Conservation (phyloP, 2,329 filamentous ascomycete species). For the Orbilia ellipsospora region DNA sequence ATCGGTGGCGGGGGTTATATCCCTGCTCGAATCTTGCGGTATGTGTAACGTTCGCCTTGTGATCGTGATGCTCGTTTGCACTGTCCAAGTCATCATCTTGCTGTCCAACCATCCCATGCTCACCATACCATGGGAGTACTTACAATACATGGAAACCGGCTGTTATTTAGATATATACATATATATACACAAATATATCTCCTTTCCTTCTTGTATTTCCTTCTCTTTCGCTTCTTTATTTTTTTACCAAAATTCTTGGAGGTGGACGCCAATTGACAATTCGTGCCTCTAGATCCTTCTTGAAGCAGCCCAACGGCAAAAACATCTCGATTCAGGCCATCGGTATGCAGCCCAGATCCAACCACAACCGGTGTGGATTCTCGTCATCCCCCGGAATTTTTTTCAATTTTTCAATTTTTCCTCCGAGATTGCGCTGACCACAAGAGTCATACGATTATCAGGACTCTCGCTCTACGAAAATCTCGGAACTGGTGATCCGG, state of each 20-base stretch:
- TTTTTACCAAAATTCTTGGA: too few species aligned
- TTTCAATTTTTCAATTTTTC: too few species aligned
- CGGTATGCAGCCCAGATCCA: constrained; percentile 64
- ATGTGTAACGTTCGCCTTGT: constrained; percentile 48
- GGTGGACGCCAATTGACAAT: neutral
- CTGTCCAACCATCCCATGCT: neutral
- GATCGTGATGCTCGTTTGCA: too few species aligned
- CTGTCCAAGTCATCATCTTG: too few species aligned
- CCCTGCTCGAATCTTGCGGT: constrained; percentile 92
- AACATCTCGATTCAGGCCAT: constrained; percentile 99
- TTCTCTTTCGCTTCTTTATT: too few species aligned
- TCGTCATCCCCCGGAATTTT: neutral
- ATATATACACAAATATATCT: too few species aligned
- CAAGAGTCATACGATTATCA: neutral
- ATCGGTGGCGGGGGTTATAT: constrained; percentile 93
- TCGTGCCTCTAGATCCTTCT: constrained; percentile 77
- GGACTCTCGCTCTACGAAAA: constrained; percentile 90
- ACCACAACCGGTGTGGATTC: neutral
- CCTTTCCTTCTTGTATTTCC: too few species aligned
- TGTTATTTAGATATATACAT: too few species aligned
- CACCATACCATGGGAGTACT: too few species aligned
- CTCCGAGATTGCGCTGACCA: neutral
- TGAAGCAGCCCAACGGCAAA: constrained; percentile 84
- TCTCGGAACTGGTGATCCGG: constrained; percentile 70
- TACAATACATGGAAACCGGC: too few species aligned